These are phyloP conservation scores for Debaryomyces robertsiae DNA, from an alignment of 1,139 yeast species.

Conservation along the genomic window DNA sequence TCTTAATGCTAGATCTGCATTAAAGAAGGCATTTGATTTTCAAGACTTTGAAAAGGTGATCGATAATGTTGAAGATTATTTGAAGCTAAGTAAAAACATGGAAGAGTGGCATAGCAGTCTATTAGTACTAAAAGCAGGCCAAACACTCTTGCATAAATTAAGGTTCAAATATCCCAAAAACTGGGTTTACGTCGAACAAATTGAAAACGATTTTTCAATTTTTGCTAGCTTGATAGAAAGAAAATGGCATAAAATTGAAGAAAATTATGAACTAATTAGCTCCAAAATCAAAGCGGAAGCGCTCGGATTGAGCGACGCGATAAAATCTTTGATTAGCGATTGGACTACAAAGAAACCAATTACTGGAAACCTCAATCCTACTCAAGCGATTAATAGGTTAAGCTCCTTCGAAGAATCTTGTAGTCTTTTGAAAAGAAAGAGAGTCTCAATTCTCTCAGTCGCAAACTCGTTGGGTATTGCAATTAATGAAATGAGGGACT, in stretches of 20 bases:
- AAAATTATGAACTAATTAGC: conserved; percentile 44
- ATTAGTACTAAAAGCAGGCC: conserved; percentile 39
- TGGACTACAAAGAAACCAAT: conserved; percentile 43
- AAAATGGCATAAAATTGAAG: conserved; percentile 42
- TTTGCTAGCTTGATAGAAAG: conserved; percentile 44
- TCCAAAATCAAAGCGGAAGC: conserved; percentile 48
- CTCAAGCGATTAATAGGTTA: conserved; percentile 52
- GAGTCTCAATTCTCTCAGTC: conserved; percentile 41
- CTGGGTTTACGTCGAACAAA: conserved; percentile 68
- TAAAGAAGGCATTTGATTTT: conserved; percentile 25
- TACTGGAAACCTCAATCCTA: conserved; percentile 43
- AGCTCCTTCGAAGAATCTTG: conserved; percentile 40
- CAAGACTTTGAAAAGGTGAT: conserved; percentile 22
- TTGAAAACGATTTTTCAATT: conserved; percentile 53
- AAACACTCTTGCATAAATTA: conserved; percentile 44
- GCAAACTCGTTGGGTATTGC: conserved; percentile 45
- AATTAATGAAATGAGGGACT: conserved; percentile 27
- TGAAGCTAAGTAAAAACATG: conserved; percentile 18
- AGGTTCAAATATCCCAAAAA: conserved; percentile 52
- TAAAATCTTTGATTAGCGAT: conserved; percentile 26
- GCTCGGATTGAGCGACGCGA: conserved; percentile 37
- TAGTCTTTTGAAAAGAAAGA: conserved; percentile 20
- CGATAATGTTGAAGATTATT: conserved; percentile 20
- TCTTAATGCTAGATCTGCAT: conserved; percentile 16
- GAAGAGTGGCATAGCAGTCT: conserved; percentile 32